Conservation (phyloP, 2,329 filamentous ascomycete genomes). For the Botrytis medusae region DNA sequence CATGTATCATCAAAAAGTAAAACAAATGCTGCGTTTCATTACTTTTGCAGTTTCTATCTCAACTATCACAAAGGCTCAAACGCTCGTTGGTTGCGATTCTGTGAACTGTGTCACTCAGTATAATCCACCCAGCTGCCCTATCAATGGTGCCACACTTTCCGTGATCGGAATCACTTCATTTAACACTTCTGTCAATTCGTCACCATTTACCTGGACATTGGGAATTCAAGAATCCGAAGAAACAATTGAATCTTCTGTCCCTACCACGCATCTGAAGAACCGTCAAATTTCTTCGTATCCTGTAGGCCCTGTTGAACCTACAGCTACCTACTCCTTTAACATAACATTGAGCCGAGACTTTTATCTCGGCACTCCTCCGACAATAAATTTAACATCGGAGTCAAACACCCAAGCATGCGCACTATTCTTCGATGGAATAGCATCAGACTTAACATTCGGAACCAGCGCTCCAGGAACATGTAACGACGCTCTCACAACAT, state of each 20-base stretch:
- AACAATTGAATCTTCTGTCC: neutral
- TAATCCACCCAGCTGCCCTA: neutral
- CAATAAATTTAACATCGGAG: too few species aligned
- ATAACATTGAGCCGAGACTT: neutral
- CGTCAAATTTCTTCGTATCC: neutral
- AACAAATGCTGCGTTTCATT: neutral
- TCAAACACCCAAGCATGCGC: neutral
- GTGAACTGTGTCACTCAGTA: neutral
- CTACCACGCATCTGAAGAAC: neutral
- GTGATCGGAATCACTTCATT: neutral
- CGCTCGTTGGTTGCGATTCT: neutral
- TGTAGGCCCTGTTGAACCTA: neutral
- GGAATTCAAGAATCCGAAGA: neutral
- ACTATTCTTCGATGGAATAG: neutral
- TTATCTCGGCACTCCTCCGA: conserved; percentile 4
- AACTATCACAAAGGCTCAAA: neutral
- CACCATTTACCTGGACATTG: neutral
- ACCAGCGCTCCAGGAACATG: neutral
- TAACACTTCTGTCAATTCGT: neutral
- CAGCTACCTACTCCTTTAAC: neutral
- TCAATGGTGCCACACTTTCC: neutral
- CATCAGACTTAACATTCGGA: neutral
- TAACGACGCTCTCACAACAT: neutral
- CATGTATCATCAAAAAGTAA: neutral
- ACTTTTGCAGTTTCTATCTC: neutral